Base-by-base conservation (phyloP, 495 filamentous ascomycete genomes). In the Aspergillus haitiensis region DNA sequence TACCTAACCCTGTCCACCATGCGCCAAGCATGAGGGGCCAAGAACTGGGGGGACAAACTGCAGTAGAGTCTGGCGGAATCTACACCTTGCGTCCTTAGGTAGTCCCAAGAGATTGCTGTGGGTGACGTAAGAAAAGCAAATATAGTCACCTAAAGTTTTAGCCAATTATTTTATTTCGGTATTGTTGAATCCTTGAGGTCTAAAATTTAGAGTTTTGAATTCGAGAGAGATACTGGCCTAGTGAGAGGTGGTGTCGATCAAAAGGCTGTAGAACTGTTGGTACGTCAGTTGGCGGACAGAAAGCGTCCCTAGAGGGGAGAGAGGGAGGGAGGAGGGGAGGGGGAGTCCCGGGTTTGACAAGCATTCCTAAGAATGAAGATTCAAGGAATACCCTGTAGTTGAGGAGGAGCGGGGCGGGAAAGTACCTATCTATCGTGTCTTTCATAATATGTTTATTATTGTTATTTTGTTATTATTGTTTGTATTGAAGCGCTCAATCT, bases 21-120 rank as follows among this genome's bases (percentile, higher is more conserved):
- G 27, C 27, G 44, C 44, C 44, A 47, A 47, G 21, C 21, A 27
- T 27, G 21, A 27, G 21, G 21, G 21, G 21, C 21, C 21, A 27
- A 18, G 44, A 47, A 47, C 10, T 18, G 13, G 44, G 16, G 27
- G 16, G 7, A 15, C 13, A 47, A 15, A 16, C 44, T 47, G 44
- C 44, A 47, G 44, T 42, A 47, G 10, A 16, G 6, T 18, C 44
- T 47, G 44, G 44, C 27, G 44, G 44, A 21, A 47, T 47, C n/a
- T 15, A 15, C 21, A 47, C 44, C 44, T 47, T 47, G 44, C 44
- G n/a, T 47, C 44, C 44, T 21, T 21, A 9, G 44, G 44, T 15
- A 9, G 27, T 40, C 37, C 3, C 37, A 47, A 10, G 4, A 16
- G 27, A 21, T 21, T 47, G 4, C n/a, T 47, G 44, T 47, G 44